Base-by-base conservation (phyloP, 352 stramenopile genomes). In the Pythium rishiriense region DNA sequence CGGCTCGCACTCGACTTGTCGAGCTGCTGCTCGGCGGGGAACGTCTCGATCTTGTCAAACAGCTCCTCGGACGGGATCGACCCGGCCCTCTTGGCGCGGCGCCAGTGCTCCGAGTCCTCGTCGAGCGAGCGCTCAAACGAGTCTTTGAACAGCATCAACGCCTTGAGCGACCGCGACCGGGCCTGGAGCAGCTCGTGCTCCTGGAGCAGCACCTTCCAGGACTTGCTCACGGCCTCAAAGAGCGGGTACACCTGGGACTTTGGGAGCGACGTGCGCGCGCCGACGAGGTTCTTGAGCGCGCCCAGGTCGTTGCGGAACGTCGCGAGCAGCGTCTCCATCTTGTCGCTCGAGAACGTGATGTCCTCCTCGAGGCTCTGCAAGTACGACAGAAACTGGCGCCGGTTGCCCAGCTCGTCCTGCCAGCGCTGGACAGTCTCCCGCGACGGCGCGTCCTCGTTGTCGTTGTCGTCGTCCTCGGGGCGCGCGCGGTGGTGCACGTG, bases 171-270 rank as follows among this genome's bases (percentile, higher is more conserved):
- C 25, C 79, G 70, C 37, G 83, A 89, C n/a, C 82, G 79, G 8
- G 81, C 79, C 49, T 89, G 74, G 22, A 93, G 45, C 12, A 93
- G 64, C 56, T 91, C 81, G 60, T 94, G 75, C 37, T 96, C 81
- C 29, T 85, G 63, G 2, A 84, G 68, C 5, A 96, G 65, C 65
- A 94, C 85, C 14, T 84, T 75, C 91, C 91, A 98, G 0, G 91
- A 87, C 62, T 75, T 78, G 7, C 88, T 90, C 3, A 97, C 78
- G 14, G 84, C 78, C 66, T 98, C 90, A 66, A 98, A 98, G 19
- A 97, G 87, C 25, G 94, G 94, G 63, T 98, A 98, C 6, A 98
- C 93, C 39, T 98, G 87, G 10, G 93, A 95, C 60, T 98, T 98
- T 25, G 92, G 91, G 58, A 98, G 75, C 28, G 89, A 97, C 11